Base-by-base conservation (phyloP, 495 filamentous ascomycete species). In the Chaetomium fimeti region DNA sequence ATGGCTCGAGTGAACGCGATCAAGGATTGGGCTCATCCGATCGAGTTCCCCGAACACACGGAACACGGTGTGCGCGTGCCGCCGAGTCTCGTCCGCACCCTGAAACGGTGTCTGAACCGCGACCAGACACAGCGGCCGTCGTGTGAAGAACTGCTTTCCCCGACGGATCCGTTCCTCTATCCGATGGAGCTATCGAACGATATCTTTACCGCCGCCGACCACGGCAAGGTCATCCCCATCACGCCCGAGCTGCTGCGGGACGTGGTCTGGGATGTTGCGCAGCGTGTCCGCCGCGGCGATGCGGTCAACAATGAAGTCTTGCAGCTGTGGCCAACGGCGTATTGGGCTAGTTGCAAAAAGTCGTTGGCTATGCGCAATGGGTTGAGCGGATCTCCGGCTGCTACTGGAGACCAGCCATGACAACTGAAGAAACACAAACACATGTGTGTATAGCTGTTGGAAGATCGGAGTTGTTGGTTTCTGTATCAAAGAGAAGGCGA, bases 1-100 rank as follows among this genome's bases (percentile, higher is more conserved):
- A 89, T 92, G 74, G 77, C 81, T 20, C 84, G 88, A 9, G 84
- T 84, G 71, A 78, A 87, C 78, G 92, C 93, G 18, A 98, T 98
- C 73, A 92, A 93, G 56, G 93, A 97, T 71, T 93, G 88, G 58
- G 83, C 85, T 45, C 87, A 96, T 72, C 77, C 81, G 38, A 94
- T 98, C 74, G 88, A 91, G 49, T 98, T 91, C 72, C 91, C 91
- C 0, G 76, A 84, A 0, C 80, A 79, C 13, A 93, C 91, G 13
- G 78, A 96, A 24, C 92, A 93, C 47, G 89, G 85, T 27, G 81
- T 85, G 3, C 75, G 80, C 5, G 85, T 98, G 1, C 91, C 94
- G 0, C 77, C 83, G 9, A 84, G 86, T 5, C 78, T 97, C 18
- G 77, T 91, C 40, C 75, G 83, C 40, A 96, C 91, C 0, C 78